Evolutionary conservation across 2,329 filamentous ascomycete genomes (phyloP), one percentile per base, ranked within the genome.

Genomic region (Stachybotrys chartarum): DNA sequence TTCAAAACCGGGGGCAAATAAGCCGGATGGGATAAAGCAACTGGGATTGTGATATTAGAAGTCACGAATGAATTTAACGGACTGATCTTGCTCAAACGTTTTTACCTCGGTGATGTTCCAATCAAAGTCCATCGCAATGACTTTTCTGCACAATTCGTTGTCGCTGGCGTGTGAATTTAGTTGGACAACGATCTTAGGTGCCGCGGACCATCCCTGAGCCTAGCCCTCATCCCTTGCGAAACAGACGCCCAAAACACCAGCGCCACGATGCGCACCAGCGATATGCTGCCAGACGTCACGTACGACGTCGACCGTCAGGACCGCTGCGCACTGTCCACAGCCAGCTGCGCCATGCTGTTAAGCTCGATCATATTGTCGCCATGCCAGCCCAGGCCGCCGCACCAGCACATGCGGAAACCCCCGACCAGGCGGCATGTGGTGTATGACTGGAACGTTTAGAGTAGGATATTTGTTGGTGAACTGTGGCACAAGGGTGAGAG

Each of bases 11-110:
- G 35, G 14, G 35, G 35, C 35, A 67, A 64, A 63, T 62, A 63
- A 63, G 24, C 62, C 56, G 68, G 64, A 66, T 70, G 66, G 67
- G 65, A 68, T 69, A 64, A 24, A 69, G 63, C 62, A 67, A 65
- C 61, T 68, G 63, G 68, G 67, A 64, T 68, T 61, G 58, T 60
- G 58, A 63, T 58, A 60, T 56, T 58, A 54, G 51, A 57, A 59
- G 55, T 47, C 35, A n/a, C 45, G 18, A 47, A 47, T 47, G 45
- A 47, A 47, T 47, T 24, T 24, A 47, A 47, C 35, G 35, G 35
- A 42, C 35, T 42, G 35, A 42, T 42, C 35, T 42, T 42, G 35
- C 35, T 42, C 24, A 24, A 2, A 24, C 24, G 35, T 42, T 42
- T 42, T 2, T 14, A 3, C 10, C 5, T 14, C 5, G 35, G 10